These are phyloP conservation scores for Cicer bijugum DNA, from an alignment of 306 rosid genomes.

Conservation along the genomic window DNA sequence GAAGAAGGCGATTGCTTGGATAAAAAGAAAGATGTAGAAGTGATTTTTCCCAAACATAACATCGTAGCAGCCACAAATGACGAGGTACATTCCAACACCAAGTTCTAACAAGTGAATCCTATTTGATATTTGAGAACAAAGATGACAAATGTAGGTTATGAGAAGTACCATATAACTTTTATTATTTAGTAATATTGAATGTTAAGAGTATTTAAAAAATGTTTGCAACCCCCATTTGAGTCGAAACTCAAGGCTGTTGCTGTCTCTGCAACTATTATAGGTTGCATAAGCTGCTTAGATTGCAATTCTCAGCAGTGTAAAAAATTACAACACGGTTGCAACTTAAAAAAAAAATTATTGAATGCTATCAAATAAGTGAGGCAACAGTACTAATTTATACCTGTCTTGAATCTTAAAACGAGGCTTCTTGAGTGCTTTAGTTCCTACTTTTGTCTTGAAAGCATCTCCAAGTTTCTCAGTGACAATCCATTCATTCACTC, in stretches of 20 bases:
- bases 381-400: slow-evolving; percentile 46
- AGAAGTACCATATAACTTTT: background rate
- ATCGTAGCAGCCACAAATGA: slow-evolving; percentile 77
- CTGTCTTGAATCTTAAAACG: slow-evolving; percentile 79
- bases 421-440: slow-evolving; percentile 64
- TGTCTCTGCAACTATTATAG: background rate
- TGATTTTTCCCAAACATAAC: slow-evolving; percentile 74
- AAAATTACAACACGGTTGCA: background rate
- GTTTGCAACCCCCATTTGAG: background rate
- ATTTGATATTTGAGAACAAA: slow-evolving; percentile 37
- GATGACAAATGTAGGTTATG: slow-evolving; percentile 25
- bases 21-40: slow-evolving; percentile 72
- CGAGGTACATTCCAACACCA: slow-evolving; percentile 75
- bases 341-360: background rate
- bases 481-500: slow-evolving; percentile 95
- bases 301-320: background rate
- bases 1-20: slow-evolving; percentile 82
- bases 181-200: background rate
- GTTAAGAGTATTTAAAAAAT: background rate
- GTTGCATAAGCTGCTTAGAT: background rate
- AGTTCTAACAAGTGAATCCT: slow-evolving; percentile 81
- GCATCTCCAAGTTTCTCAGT: slow-evolving; percentile 93
- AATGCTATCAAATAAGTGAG: background rate
- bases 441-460: slow-evolving; percentile 59
- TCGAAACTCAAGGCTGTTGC: background rate